A percentile compares a stretch with the other conserved stretches of the same genome.
Conservation (phyloP, 345 rosid genomes). For the Arabidopsis suecica region DNA sequence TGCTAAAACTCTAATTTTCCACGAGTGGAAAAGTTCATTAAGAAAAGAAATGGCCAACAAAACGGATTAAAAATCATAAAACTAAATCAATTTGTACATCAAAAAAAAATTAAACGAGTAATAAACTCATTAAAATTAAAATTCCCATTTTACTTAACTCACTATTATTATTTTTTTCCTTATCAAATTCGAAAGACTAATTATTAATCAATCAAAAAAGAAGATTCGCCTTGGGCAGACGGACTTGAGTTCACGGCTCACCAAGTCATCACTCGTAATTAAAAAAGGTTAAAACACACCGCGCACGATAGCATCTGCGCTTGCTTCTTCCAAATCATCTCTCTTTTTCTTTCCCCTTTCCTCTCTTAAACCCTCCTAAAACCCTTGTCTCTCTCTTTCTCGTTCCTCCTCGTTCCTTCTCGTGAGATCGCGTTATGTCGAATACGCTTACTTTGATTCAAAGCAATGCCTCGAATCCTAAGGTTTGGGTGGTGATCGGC, state of each 20-base stretch:
- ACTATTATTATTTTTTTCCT: no score
- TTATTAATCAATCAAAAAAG: background rate
- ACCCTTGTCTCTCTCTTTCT: conserved; percentile 33
- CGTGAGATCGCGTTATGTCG: conserved; percentile 50
- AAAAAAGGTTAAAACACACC: background rate
- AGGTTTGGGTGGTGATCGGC: conserved; percentile 79
- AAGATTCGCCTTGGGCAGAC: conserved; percentile 32
- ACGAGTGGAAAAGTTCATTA: conserved; percentile 17
- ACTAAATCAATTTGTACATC: background rate
- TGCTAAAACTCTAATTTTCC: conserved; percentile 6
- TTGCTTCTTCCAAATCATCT: conserved; percentile 1
- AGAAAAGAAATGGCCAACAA: conserved; percentile 18
- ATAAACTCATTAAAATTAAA: background rate
- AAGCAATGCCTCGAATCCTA: conserved; percentile 63
- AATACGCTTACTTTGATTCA: conserved; percentile 55
- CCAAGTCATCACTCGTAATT: conserved; percentile 23
- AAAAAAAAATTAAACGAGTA: background rate
- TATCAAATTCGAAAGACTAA: background rate
- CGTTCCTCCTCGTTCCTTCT: conserved; percentile 24
- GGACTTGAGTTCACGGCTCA: conserved; percentile 21
- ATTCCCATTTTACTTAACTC: background rate
- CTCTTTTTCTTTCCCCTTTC: background rate
- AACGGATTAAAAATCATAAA: background rate
- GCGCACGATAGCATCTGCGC: conserved; percentile 26
- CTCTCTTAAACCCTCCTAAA: conserved; percentile 51